phyloP scores from a whole-genome alignment of 495 filamentous ascomycete species.

The Xylaria scruposa region DNA sequence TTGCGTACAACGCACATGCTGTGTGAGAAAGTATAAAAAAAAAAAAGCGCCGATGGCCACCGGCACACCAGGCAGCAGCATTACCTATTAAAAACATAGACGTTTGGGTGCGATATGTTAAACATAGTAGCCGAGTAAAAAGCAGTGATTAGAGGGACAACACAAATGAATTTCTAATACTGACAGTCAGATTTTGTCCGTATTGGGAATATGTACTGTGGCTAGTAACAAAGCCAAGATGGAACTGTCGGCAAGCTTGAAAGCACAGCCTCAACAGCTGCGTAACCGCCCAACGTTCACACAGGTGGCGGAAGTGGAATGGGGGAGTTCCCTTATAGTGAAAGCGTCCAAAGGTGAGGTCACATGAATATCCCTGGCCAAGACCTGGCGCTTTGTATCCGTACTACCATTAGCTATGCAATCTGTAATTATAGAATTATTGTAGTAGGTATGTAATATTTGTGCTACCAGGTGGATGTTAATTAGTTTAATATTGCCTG shows the following conservation, averaged over 20 bases:
- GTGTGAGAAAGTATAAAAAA: not conserved
- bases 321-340: not conserved
- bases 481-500: not conserved
- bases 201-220: conserved; percentile 8
- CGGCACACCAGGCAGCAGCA: conserved; percentile 7
- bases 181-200: not conserved
- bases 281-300: conserved; percentile 4
- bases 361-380: not conserved
- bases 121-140: not conserved
- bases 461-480: not conserved
- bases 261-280: conserved; percentile 23
- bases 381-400: not conserved
- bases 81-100: not conserved
- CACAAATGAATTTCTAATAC: conserved; percentile 5
- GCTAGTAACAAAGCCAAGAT: not conserved
- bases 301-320: not conserved
- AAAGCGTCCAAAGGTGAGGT: not conserved
- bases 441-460: not conserved
- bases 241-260: conserved; percentile 2
- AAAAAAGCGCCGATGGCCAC: not conserved
- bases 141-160: not conserved
- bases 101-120: not conserved
- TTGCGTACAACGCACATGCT: not conserved
- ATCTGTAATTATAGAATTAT: not conserved
- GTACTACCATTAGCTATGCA: not conserved